Evolutionary conservation across 1,284 basidiomycete species (phyloP), one percentile per base, ranked within the genome.

Genomic region (Puccinia hordei): DNA sequence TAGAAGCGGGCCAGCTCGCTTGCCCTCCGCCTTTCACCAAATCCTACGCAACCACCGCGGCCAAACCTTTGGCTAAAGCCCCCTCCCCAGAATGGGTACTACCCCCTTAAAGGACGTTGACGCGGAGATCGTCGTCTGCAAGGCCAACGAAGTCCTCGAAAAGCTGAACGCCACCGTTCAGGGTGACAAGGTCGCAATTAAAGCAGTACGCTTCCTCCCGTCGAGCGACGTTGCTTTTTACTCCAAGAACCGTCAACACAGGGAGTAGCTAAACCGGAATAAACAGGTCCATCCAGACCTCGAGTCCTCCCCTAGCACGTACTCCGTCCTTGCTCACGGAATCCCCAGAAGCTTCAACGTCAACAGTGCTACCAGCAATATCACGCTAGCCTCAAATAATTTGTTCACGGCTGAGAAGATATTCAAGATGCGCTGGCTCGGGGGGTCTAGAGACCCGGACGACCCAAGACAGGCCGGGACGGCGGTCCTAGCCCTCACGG

Each of bases 241-340:
- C 27, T 35, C 68, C 13, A 19, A 46, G 12, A 71, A 71, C 33
- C 41, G 38, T 12, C 24, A 53, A 27, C 68, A 71, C n/a, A 71
- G 33, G n/a, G 46, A 71, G 24, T 71, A 44, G 68, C 68, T 71
- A 2, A 71, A 30, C 44, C 51, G 68, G 68, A 51, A n/a, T 30
- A 71, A 71, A 22, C n/a, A 71, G 41, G 12, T 71, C 15, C 68
- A 71, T 24, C 44, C 41, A 2, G 68, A 71, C 49, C 24, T 71
- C 3, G 68, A 71, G n/a, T n/a, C n/a, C n/a, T n/a, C n/a, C n/a
- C n/a, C n/a, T n/a, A n/a, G n/a, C n/a, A n/a, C n/a, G n/a, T n/a
- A n/a, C n/a, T n/a, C n/a, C n/a, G n/a, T n/a, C n/a, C n/a, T n/a
- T n/a, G n/a, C n/a, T n/a, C n/a, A 71, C 17, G 49, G 68, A 8